These are phyloP conservation scores for Thielaviopsis euricoi DNA, from an alignment of 2,329 filamentous ascomycete genomes.

Conservation along the genomic window DNA sequence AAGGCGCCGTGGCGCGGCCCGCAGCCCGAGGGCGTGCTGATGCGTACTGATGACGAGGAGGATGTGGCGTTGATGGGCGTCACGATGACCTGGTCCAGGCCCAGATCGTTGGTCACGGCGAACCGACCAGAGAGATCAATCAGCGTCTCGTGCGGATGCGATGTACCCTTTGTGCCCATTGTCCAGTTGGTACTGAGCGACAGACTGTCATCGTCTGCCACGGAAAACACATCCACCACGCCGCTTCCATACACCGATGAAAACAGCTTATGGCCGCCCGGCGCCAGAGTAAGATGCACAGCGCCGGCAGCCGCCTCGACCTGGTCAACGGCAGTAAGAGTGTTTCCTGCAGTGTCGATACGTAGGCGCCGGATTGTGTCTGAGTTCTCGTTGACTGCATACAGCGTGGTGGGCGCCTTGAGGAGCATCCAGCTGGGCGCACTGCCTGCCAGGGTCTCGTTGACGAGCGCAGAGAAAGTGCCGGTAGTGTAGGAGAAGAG, in stretches of 20 bases:
- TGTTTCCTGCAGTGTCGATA: conserved; percentile 19
- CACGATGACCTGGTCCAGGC: conserved; percentile 30
- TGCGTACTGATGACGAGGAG: conserved; percentile 22
- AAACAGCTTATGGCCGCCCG: not conserved
- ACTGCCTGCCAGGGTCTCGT: conserved; percentile 18
- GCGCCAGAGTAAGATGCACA: conserved; percentile 17
- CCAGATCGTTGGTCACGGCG: conserved; percentile 33
- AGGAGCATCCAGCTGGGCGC: conserved; percentile 30
- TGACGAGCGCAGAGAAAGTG: conserved; percentile 23
- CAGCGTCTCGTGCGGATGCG: conserved; percentile 31
- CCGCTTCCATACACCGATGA: conserved; percentile 10
- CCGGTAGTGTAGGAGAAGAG: conserved; percentile 21
- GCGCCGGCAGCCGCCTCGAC: conserved; percentile 18
- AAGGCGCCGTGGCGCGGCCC: conserved; percentile 30
- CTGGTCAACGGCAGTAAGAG: conserved; percentile 21
- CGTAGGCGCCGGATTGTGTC: conserved; percentile 24
- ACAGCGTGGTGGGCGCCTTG: conserved; percentile 24
- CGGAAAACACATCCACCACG: conserved; percentile 19
- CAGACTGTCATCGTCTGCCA: conserved; percentile 16
- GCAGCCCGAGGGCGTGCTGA: conserved; percentile 21
- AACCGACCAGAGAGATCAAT: conserved; percentile 32
- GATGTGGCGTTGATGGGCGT: conserved; percentile 26
- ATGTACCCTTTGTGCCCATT: conserved; percentile 18
- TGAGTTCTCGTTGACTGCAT: conserved; percentile 31
- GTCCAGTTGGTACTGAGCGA: conserved; percentile 10